phyloP scores from a whole-genome alignment of 306 rosid genomes.

The Lablab purpureus region DNA sequence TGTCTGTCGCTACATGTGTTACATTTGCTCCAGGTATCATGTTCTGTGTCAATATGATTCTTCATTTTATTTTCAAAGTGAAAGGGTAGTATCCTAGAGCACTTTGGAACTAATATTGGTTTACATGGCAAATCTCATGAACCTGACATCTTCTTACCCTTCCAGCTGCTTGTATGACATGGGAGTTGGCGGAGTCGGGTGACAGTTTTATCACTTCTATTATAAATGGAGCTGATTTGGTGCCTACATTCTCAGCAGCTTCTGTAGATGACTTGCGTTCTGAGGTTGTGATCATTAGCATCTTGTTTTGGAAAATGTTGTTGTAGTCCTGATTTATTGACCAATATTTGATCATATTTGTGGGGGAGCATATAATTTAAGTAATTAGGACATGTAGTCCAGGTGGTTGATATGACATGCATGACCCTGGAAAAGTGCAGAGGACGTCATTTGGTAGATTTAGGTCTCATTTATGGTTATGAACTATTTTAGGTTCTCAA shows the following conservation, averaged over 20 bases:
- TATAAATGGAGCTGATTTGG: constrained; percentile 94
- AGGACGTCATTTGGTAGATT: neutral
- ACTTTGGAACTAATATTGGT: constrained; percentile 35
- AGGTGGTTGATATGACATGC: neutral
- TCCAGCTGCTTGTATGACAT: constrained; percentile 99
- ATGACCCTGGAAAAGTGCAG: neutral
- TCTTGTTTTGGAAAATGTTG: constrained; percentile 3
- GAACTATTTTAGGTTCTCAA: neutral
- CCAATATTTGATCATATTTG: constrained; percentile 16
- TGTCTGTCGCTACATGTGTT: constrained; percentile 75
- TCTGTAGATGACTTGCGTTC: constrained; percentile 92
- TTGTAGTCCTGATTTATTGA: constrained; percentile 38
- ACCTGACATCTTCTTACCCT: constrained; percentile 45
- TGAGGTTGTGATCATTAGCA: constrained; percentile 67
- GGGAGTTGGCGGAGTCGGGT: constrained; percentile 97
- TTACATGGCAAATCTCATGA: constrained; percentile 23
- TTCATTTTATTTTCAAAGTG: constrained; percentile 22
- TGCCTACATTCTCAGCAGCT: constrained; percentile 97
- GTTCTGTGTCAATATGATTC: constrained; percentile 18
- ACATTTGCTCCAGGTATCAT: constrained; percentile 88
- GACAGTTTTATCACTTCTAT: constrained; percentile 76
- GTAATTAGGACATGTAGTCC: constrained; percentile 20
- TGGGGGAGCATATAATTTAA: neutral
- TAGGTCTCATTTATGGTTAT: constrained; percentile 1
- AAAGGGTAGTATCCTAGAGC: constrained; percentile 26